phyloP scores from a whole-genome alignment of 768 basidiomycete genomes.

The Fomitopsis pulvina region DNA sequence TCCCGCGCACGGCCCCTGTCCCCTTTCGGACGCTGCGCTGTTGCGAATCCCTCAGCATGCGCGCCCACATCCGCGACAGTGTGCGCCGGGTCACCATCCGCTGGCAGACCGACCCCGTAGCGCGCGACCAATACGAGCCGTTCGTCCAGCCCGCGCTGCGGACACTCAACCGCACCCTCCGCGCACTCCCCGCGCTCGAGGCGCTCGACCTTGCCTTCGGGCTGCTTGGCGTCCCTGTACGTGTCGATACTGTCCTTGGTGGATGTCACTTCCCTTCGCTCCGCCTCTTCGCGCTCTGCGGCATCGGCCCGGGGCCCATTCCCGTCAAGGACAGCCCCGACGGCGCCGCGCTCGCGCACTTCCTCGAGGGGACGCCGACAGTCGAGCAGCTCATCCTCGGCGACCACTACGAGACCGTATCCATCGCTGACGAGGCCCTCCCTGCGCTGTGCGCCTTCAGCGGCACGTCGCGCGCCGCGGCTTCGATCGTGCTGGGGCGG shows the following conservation, averaged over 20 bases:
- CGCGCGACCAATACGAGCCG: conserved; percentile 19
- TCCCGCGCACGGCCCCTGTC: conserved; percentile 34
- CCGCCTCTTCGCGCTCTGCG: conserved; percentile 26
- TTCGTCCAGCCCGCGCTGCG: conserved; percentile 17
- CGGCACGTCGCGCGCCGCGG: conserved; percentile 53
- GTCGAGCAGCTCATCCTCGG: conserved; percentile 39
- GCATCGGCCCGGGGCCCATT: conserved; percentile 31
- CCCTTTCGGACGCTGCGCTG: conserved; percentile 38
- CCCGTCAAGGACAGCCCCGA: conserved; percentile 27
- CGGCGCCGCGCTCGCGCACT: conserved; percentile 22
- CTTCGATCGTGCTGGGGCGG: conserved; percentile 52
- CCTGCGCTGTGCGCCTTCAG: conserved; percentile 49
- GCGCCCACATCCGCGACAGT: conserved; percentile 39
- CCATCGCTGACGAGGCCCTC: conserved; percentile 37
- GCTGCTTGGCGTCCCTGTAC: conserved; percentile 34
- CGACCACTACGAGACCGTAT: conserved; percentile 35
- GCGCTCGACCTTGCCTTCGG: conserved; percentile 52
- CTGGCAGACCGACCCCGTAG: conserved; percentile 40
- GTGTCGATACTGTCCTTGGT: conserved; percentile 14
- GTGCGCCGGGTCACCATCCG: conserved; percentile 44
- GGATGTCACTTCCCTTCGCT: conserved; percentile 24
- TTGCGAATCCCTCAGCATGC: conserved; percentile 43
- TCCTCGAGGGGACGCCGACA: conserved; percentile 35
- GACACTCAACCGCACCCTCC: conserved; percentile 31
- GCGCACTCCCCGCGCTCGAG: conserved; percentile 39